Percentiles rank a stretch among this genome's conserved stretches.
Conservation (phyloP, 2,329 filamentous ascomycete species). For the Atkinsonella texensis region DNA sequence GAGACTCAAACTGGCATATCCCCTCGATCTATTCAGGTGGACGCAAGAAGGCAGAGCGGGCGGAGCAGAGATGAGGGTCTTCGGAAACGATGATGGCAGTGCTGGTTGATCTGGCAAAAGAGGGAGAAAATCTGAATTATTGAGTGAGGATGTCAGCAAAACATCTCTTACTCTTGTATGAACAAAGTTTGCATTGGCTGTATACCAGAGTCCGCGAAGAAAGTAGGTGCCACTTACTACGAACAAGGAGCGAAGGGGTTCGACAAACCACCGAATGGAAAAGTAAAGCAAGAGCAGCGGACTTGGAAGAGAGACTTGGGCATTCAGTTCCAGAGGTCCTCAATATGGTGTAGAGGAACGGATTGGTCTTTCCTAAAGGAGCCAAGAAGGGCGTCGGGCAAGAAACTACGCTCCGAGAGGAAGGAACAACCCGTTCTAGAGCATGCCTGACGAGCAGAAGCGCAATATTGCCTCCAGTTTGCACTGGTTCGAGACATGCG, state of each 20-base stretch:
- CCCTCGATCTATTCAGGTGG: conserved; percentile 8
- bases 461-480: too few species aligned
- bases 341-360: background rate
- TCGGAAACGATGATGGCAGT: conserved; percentile 7
- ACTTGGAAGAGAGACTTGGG: background rate
- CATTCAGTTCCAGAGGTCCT: background rate
- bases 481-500: too few species aligned
- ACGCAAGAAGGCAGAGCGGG: conserved; percentile 5
- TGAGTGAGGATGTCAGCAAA: conserved; percentile 3
- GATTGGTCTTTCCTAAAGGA: background rate
- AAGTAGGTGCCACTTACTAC: conserved; percentile 2
- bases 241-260: background rate
- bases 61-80: conserved; percentile 7
- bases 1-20: conserved; percentile 15
- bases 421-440: background rate
- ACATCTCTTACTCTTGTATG: conserved; percentile 1
- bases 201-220: background rate
- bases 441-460: background rate
- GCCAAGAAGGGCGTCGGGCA: background rate
- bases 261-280: background rate
- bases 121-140: conserved; percentile 4
- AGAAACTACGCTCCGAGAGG: background rate
- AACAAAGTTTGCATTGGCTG: background rate
- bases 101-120: conserved; percentile 5
- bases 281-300: conserved; percentile 1